Base-by-base conservation (phyloP, 2,329 filamentous ascomycete genomes). In the Fonsecaea pugnacius region DNA sequence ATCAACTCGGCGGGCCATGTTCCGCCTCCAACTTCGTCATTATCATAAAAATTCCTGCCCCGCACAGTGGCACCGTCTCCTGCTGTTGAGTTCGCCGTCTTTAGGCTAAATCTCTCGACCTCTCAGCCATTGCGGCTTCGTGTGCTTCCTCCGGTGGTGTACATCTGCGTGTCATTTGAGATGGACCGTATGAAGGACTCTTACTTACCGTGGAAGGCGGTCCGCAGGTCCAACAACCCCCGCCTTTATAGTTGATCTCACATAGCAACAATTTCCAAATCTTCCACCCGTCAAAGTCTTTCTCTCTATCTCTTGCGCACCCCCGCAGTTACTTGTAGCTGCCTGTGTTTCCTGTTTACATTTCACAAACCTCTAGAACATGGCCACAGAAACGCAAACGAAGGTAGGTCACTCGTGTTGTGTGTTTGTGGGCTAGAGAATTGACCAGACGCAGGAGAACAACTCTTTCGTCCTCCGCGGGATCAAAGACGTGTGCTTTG, bases 401-500 rank as follows among this genome's bases (percentile, higher is more conserved):
- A 63, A 61, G 55, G 67, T 69, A 27, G 14, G 67, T 50, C 21
- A 3, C 9, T n/a, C 30, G 12, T 21, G 5, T 30, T 32, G 40
- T 16, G 16, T 36, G 14, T 12, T 5, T 24, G 35, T 3, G 30
- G 10, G 8, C 12, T n/a, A n/a, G 16, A 16, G 18, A 58, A 58
- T 50, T 67, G 46, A 63, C 64, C 18, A 18, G n/a, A 33, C 27
- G 14, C 32, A 69, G 65, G 71, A 91, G 90, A 95, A 95, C 78
- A 86, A 89, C 70, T 95, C 91, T 60, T 95, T 95, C 79, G 82
- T 96, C 75, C 90, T 96, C 72, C 87, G 93, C 78, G 89, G 90
- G 71, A 84, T 88, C 66, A 83, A 87, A 76, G 84, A 89, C 72
- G 89, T 96, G 72, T 80, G 82, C 68, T 96, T 88, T 79, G 87